Percentiles rank a stretch among this genome's conserved stretches.
These are phyloP conservation scores for Apiotrichum porosum DNA, from an alignment of 1,284 basidiomycete species.

Conservation along the genomic window DNA sequence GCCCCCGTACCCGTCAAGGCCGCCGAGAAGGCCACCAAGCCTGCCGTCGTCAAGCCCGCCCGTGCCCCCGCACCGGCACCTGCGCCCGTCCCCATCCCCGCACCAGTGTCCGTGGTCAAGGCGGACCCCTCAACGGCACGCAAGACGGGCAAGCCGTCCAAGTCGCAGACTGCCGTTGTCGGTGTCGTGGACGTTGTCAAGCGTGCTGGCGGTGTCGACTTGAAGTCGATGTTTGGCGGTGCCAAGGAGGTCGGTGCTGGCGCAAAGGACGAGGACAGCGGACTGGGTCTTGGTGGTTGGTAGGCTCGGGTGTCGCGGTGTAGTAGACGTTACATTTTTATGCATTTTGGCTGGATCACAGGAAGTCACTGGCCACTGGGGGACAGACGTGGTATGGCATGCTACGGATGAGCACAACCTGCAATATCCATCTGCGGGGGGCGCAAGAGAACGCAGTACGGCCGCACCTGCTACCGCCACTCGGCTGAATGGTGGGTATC, in stretches of 20 bases:
- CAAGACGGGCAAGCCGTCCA: constrained; percentile 8
- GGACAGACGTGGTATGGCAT: too few species aligned
- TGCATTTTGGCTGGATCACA: too few species aligned
- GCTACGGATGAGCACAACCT: too few species aligned
- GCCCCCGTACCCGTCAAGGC: neutral
- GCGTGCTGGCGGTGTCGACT: constrained; percentile 20
- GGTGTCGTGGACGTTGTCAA: constrained; percentile 25
- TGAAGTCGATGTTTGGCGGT: constrained; percentile 16
- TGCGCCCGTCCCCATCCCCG: too few species aligned
- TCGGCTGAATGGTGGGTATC: too few species aligned
- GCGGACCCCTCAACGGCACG: constrained; percentile 3
- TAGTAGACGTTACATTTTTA: too few species aligned
- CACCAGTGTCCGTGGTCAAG: neutral
- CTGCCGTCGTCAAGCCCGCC: neutral
- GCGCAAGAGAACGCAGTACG: too few species aligned
- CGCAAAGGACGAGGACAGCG: constrained; percentile 11
- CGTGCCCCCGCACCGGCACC: too few species aligned
- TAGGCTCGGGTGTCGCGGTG: constrained; percentile 7
- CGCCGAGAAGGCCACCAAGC: too few species aligned
- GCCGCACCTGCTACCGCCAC: too few species aligned
- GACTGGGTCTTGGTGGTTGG: constrained; percentile 35
- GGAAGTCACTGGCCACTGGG: too few species aligned
- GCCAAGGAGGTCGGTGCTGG: constrained; percentile 1
- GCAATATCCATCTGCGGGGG: too few species aligned
- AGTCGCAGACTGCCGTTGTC: constrained; percentile 24